Conservation (phyloP, 2,329 filamentous ascomycete genomes). For the Trichoderma harzianum region DNA sequence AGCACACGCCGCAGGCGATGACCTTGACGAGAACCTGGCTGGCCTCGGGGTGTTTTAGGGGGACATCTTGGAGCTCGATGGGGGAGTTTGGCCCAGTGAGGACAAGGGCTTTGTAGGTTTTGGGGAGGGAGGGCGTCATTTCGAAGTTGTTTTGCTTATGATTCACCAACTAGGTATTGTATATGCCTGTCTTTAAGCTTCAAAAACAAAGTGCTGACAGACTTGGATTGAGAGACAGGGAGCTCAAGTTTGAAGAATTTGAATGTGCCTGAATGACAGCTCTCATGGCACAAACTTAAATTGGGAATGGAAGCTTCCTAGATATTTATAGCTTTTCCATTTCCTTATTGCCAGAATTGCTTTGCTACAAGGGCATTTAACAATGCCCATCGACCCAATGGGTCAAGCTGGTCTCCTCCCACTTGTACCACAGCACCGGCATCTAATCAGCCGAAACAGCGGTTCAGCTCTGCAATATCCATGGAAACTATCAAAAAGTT, state of each 20-base stretch:
- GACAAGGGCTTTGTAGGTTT: conserved; percentile 65
- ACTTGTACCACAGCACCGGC: neutral
- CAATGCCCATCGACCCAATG: neutral
- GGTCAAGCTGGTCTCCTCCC: neutral
- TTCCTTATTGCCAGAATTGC: neutral
- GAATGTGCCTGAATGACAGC: neutral
- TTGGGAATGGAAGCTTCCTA: neutral
- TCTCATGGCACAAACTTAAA: neutral
- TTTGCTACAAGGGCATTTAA: neutral
- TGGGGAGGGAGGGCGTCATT: conserved; percentile 46
- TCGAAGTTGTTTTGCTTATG: neutral
- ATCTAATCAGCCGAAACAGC: neutral
- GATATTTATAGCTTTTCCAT: neutral
- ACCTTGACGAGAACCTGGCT: conserved; percentile 68
- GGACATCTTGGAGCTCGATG: conserved; percentile 56
- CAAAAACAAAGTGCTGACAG: neutral
- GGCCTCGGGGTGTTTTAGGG: conserved; percentile 52
- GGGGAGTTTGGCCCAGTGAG: conserved; percentile 51
- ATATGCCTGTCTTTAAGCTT: neutral
- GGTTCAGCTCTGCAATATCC: neutral
- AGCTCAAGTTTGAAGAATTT: neutral
- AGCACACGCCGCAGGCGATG: conserved; percentile 69
- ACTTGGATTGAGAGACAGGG: neutral
- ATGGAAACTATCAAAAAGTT: neutral
- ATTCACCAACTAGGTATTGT: neutral